These are phyloP conservation scores for Collybiopsis confluens DNA, from an alignment of 768 basidiomycete genomes.

Conservation along the genomic window DNA sequence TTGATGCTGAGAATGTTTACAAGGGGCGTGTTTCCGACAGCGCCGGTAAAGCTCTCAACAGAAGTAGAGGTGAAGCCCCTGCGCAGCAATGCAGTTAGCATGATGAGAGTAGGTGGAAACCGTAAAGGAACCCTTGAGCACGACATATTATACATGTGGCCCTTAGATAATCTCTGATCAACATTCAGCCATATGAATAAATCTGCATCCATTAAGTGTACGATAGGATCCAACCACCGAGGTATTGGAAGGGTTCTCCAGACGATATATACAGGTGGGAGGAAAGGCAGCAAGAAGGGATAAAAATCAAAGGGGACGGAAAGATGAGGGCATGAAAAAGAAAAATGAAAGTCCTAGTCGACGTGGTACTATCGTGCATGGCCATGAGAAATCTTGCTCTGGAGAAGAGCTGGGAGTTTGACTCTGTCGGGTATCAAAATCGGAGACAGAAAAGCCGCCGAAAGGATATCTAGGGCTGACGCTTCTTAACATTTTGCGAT, in stretches of 20 bases:
- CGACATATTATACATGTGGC: constrained; percentile 1
- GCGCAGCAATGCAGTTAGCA: constrained; percentile 26
- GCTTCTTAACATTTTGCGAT: constrained; percentile 95
- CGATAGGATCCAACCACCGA: constrained; percentile 22
- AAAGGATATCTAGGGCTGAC: constrained; percentile 55
- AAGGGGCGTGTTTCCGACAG: constrained; percentile 91
- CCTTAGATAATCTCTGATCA: constrained; percentile 5
- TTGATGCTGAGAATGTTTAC: constrained; percentile 39
- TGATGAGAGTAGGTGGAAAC: constrained; percentile 20
- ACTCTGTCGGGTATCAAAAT: constrained; percentile 19
- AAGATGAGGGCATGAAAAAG: constrained; percentile 15
- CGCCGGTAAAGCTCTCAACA: constrained; percentile 79
- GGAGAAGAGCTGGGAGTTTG: not conserved
- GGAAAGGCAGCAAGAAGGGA: constrained; percentile 18
- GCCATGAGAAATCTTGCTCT: constrained; percentile 26
- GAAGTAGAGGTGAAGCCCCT: constrained; percentile 35
- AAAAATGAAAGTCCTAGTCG: constrained; percentile 5
- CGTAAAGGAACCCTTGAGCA: constrained; percentile 13
- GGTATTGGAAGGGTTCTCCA: constrained; percentile 7
- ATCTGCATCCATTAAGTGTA: constrained; percentile 19
- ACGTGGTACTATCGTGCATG: constrained; percentile 28
- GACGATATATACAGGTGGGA: constrained; percentile 20
- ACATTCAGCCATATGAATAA: constrained; percentile 13
- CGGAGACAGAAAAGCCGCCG: constrained; percentile 18
- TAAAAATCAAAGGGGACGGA: constrained; percentile 26